Evolutionary conservation across 169 alveolate species (phyloP).

Genomic region (Plasmodium blacklocki): DNA sequence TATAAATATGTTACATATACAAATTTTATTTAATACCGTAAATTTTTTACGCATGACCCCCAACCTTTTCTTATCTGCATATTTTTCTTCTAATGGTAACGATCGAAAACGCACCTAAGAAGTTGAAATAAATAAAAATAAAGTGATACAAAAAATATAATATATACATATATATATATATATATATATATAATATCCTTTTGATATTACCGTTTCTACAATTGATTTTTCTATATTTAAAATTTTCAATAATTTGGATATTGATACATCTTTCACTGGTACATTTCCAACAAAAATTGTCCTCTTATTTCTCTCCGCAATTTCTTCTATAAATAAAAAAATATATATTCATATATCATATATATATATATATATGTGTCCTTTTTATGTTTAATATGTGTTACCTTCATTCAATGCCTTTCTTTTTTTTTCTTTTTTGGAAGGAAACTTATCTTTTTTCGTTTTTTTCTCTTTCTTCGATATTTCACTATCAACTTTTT

Average conservation of each 20-base stretch:
- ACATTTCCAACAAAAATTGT: slow-evolving; percentile 60
- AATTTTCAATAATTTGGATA: slow-evolving; percentile 17
- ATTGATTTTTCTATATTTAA: slow-evolving; percentile 12
- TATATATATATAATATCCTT: background rate
- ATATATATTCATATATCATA: background rate
- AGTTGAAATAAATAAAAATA: background rate
- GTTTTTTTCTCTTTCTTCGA: background rate
- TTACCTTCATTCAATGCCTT: background rate
- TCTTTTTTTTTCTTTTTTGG: background rate
- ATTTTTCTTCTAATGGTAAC: slow-evolving; percentile 43
- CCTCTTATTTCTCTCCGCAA: slow-evolving; percentile 22
- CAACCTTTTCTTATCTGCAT: slow-evolving; percentile 20
- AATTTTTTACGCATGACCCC: slow-evolving; percentile 34
- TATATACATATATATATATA: background rate
- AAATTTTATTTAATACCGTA: slow-evolving; percentile 11
- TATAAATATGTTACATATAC: background rate
- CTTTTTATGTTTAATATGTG: background rate
- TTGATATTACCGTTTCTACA: slow-evolving; percentile 35
- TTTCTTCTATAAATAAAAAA: background rate
- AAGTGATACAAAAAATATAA: too few species aligned
- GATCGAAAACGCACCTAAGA: slow-evolving; percentile 41
- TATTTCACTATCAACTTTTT: background rate
- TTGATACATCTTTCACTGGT: slow-evolving; percentile 17
- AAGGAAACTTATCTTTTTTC: background rate
- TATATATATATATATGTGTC: background rate